phyloP scores from a whole-genome alignment of 495 filamentous ascomycete genomes.

The Penicillium egyptiacum region DNA sequence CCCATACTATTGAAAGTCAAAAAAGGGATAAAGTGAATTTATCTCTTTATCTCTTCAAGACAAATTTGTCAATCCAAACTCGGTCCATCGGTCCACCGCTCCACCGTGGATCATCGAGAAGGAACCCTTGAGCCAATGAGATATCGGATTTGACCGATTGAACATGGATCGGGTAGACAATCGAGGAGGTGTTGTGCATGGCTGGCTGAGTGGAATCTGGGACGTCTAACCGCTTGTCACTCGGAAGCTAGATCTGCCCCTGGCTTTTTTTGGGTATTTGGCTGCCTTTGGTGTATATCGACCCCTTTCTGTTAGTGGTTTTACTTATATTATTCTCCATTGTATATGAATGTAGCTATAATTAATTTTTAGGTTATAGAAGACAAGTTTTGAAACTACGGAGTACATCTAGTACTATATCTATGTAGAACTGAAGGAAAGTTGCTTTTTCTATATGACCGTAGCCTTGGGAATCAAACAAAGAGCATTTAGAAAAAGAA shows the following conservation, averaged over 20 bases:
- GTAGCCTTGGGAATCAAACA: slow-evolving; percentile 7
- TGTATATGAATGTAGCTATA: too few species aligned
- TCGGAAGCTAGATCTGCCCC: slow-evolving; percentile 27
- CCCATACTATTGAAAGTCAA: slow-evolving; percentile 16
- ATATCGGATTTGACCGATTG: slow-evolving; percentile 15
- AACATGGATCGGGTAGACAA: slow-evolving; percentile 19
- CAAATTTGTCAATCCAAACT: slow-evolving; percentile 13
- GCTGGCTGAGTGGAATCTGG: slow-evolving; percentile 31
- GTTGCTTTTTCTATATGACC: too few species aligned
- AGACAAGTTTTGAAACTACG: too few species aligned
- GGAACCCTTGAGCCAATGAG: slow-evolving; percentile 22
- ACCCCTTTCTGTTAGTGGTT: slow-evolving; percentile 7
- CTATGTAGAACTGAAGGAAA: too few species aligned
- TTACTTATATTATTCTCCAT: neutral
- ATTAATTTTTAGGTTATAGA: too few species aligned
- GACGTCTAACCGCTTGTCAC: slow-evolving; percentile 31
- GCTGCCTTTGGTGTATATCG: too few species aligned
- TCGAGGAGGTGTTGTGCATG: slow-evolving; percentile 34
- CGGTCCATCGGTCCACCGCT: neutral
- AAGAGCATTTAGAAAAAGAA: neutral
- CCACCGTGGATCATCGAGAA: slow-evolving; percentile 6
- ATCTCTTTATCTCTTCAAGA: slow-evolving; percentile 2
- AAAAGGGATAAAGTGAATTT: neutral
- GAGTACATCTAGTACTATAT: too few species aligned
- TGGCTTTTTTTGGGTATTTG: slow-evolving; percentile 14